Evolutionary conservation across 1,284 basidiomycete genomes (phyloP).

Genomic region (Pholiota adiposa): DNA sequence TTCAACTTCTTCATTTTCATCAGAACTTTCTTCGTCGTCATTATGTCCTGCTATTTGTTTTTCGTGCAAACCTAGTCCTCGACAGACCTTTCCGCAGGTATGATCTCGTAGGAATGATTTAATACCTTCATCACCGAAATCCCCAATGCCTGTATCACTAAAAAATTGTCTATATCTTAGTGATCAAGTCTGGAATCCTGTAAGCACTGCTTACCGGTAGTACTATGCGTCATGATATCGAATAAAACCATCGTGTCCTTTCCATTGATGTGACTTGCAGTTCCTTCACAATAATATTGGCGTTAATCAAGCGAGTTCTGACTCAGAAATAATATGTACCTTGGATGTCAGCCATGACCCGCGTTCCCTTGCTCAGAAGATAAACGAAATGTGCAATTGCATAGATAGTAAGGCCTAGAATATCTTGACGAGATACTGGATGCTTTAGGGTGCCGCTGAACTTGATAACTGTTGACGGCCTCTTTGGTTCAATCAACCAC

Average conservation of each 20-base stretch:
- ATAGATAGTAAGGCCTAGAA: background rate
- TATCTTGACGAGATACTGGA: background rate
- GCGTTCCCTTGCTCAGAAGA: background rate
- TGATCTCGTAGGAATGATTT: background rate
- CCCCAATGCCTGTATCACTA: background rate
- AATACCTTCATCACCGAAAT: background rate
- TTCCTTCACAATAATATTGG: background rate
- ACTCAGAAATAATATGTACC: no score
- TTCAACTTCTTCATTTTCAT: background rate
- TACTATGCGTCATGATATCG: background rate
- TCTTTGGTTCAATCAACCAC: background rate
- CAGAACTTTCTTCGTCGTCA: background rate
- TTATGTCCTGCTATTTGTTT: background rate
- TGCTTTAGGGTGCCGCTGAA: constrained; percentile 4
- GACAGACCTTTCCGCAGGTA: background rate
- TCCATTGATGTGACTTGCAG: background rate
- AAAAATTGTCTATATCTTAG: background rate
- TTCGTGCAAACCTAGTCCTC: background rate
- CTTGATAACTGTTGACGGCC: background rate
- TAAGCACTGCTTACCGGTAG: background rate
- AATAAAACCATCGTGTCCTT: background rate
- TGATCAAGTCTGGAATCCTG: background rate
- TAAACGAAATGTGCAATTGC: constrained; percentile 1
- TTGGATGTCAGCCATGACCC: background rate
- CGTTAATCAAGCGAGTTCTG: background rate